A percentile compares a stretch with the other conserved stretches of the same genome.
Evolutionary conservation across 2,329 filamentous ascomycete genomes (phyloP).

Genomic region (Berkeleyomyces rouxiae): DNA sequence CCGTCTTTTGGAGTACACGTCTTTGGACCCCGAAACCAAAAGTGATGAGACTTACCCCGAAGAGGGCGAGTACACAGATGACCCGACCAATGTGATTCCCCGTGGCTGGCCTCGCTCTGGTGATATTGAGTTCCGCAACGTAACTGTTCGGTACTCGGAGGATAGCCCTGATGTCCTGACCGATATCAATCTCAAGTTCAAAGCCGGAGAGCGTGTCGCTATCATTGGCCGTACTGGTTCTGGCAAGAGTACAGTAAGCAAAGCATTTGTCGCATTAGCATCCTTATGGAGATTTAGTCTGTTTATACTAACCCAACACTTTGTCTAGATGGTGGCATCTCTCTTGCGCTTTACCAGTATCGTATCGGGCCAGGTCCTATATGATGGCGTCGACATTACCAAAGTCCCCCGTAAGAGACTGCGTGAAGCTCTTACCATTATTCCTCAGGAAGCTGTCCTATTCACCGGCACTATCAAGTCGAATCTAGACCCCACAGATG

Average conservation of each 20-base stretch:
- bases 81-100: conserved; percentile 17
- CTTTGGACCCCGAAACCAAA: conserved; percentile 22
- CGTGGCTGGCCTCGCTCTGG: conserved; percentile 22
- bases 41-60: conserved; percentile 19
- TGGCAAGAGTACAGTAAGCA: conserved; percentile 48
- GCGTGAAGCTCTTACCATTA: conserved; percentile 30
- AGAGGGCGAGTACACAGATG: conserved; percentile 18
- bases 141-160: conserved; percentile 23
- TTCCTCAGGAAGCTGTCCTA: conserved; percentile 34
- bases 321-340: conserved; percentile 25
- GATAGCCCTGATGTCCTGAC: conserved; percentile 26
- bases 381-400: conserved; percentile 30
- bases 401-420: conserved; percentile 27
- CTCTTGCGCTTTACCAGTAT: conserved; percentile 29
- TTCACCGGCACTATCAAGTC: conserved; percentile 27
- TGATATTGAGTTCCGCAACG: conserved; percentile 23
- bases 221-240: conserved; percentile 59
- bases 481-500: conserved; percentile 41
- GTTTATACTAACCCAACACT: not conserved
- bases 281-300: not conserved
- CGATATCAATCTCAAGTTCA: conserved; percentile 25
- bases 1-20: conserved; percentile 23
- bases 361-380: conserved; percentile 26
- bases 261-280: conserved; percentile 23
- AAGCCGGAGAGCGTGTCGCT: conserved; percentile 51